Evolutionary conservation across 441 rosid species (phyloP).

Genomic region (Flueggea neowawraea): DNA sequence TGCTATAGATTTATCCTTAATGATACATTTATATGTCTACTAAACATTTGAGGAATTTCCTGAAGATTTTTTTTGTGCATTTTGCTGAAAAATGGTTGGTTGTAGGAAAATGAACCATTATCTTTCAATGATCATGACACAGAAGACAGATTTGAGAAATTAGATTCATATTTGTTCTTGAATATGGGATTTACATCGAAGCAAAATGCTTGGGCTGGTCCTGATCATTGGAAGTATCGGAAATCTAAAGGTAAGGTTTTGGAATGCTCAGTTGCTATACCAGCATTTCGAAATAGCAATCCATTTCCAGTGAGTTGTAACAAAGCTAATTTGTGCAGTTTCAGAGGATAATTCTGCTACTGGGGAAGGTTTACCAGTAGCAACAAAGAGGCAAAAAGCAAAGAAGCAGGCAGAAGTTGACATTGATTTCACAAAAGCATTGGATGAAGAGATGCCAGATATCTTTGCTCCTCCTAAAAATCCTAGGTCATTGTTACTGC

Average conservation of each 20-base stretch:
- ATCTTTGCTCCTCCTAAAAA: constrained; percentile 82
- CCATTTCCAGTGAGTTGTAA: constrained; percentile 12
- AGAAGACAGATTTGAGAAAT: constrained; percentile 50
- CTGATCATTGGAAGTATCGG: constrained; percentile 90
- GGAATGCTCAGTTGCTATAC: background rate
- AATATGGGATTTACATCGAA: constrained; percentile 66
- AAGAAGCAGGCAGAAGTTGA: constrained; percentile 69
- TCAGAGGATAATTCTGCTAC: constrained; percentile 39
- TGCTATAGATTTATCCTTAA: background rate
- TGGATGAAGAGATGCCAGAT: constrained; percentile 60
- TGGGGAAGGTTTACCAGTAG: constrained; percentile 39
- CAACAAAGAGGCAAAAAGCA: constrained; percentile 49
- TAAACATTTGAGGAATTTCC: background rate
- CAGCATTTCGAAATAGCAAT: constrained; percentile 12
- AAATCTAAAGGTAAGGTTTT: constrained; percentile 58
- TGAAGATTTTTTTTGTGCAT: background rate
- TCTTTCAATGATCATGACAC: constrained; percentile 35
- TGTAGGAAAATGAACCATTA: constrained; percentile 50
- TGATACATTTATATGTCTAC: constrained; percentile 1
- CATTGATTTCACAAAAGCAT: constrained; percentile 65
- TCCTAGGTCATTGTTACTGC: constrained; percentile 64
- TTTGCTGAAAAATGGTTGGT: constrained; percentile 9
- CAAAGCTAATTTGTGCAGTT: constrained; percentile 24
- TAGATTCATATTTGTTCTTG: constrained; percentile 56
- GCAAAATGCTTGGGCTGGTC: constrained; percentile 98